These are phyloP conservation scores for Suhomyces choctaworum DNA, from an alignment of 1,139 yeast genomes.

Conservation along the genomic window DNA sequence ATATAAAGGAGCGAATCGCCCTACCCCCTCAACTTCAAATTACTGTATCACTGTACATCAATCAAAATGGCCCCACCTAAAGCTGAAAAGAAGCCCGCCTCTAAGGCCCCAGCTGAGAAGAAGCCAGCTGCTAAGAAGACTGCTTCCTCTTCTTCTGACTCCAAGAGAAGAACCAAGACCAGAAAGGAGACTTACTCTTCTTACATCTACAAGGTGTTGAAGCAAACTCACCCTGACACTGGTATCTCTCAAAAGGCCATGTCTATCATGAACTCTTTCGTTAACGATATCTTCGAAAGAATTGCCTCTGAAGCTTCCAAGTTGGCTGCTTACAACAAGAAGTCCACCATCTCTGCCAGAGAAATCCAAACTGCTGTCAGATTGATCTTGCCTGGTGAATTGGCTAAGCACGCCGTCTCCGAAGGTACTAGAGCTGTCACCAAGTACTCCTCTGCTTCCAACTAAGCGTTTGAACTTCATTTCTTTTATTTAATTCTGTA, in stretches of 20 bases:
- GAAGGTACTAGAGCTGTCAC: conserved; percentile 99
- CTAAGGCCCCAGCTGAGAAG: conserved; percentile 98
- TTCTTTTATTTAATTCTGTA: conserved; percentile 16
- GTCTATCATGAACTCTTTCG: conserved; percentile 99
- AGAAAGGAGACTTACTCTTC: conserved; percentile 99
- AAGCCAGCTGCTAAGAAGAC: conserved; percentile 97
- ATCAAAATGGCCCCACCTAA: conserved; percentile 81
- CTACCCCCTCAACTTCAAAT: conserved; percentile 4
- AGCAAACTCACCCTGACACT: conserved; percentile 99
- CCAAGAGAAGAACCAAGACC: conserved; percentile 94
- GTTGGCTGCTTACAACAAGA: conserved; percentile 99
- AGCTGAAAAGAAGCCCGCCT: conserved; percentile 98
- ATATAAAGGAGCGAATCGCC: conserved; percentile 8
- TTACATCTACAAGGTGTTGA: conserved; percentile 96
- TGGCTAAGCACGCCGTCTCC: conserved; percentile 98
- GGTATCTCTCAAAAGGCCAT: conserved; percentile 99
- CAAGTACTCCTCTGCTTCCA: conserved; percentile 90
- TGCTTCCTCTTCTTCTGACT: conserved; percentile 61
- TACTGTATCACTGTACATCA: conserved; percentile 10
- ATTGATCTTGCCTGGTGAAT: conserved; percentile 98
- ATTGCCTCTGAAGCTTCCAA: conserved; percentile 98
- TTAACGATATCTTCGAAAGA: conserved; percentile 94
- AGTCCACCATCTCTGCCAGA: conserved; percentile 98
- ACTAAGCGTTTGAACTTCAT: conserved; percentile 27
- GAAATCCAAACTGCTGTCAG: conserved; percentile 99